A percentile compares a stretch with the other conserved stretches of the same genome.
These are phyloP conservation scores for Suhomyces canberraensis DNA, from an alignment of 805 yeast genomes.

Conservation along the genomic window DNA sequence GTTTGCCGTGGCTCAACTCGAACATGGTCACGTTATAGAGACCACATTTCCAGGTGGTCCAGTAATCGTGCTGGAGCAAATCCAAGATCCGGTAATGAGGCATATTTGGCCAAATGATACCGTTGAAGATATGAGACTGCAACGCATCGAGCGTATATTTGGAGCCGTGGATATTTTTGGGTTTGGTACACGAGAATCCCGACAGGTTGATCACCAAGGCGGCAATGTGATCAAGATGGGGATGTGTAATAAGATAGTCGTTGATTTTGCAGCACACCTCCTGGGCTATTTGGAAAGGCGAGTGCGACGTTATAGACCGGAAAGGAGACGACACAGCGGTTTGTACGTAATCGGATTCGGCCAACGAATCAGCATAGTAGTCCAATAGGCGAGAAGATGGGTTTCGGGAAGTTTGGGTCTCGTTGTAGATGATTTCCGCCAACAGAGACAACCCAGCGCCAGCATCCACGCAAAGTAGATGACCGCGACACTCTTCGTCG, in stretches of 20 bases:
- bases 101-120: conserved; percentile 76
- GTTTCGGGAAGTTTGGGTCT: conserved; percentile 7
- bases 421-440: conserved; percentile 36
- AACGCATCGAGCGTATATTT: conserved; percentile 51
- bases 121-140: conserved; percentile 62
- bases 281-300: conserved; percentile 29
- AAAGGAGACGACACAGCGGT: conserved; percentile 26
- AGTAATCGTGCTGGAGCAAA: conserved; percentile 15
- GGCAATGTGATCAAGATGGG: conserved; percentile 78
- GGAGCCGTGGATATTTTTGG: conserved; percentile 53
- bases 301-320: conserved; percentile 5
- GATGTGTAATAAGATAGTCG: conserved; percentile 65
- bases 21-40: conserved; percentile 25
- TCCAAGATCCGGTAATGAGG: conserved; percentile 28
- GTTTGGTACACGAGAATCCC: conserved; percentile 26
- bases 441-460: conserved; percentile 69
- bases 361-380: conserved; percentile 31
- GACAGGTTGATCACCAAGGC: conserved; percentile 75
- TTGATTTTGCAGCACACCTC: conserved; percentile 34
- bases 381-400: conserved; percentile 13
- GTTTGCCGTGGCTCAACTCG: conserved; percentile 33
- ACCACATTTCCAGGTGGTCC: conserved; percentile 9
- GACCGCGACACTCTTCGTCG: conserved; percentile 23
- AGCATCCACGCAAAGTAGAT: conserved; percentile 65
- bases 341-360: conserved; percentile 18